Evolutionary conservation across 352 stramenopile species (phyloP).

Genomic region (Achlya hypogyna): DNA sequence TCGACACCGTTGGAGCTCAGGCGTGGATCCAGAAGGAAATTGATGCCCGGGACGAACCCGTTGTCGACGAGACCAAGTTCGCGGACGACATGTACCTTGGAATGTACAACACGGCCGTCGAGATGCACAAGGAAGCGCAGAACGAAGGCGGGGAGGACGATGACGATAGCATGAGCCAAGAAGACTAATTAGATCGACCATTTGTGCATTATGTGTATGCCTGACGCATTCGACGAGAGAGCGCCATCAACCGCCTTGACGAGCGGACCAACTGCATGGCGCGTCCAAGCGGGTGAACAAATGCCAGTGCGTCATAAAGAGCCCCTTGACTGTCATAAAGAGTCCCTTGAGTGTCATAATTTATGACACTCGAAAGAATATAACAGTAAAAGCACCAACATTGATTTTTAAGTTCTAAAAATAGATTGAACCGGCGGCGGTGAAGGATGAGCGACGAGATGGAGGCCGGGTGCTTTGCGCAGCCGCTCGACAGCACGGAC

Average conservation of each 20-base stretch:
- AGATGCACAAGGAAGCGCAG: conserved; percentile 73
- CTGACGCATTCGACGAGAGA: too few relatives aligned
- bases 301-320: too few relatives aligned
- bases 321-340: too few relatives aligned
- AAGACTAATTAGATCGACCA: conserved; percentile 17
- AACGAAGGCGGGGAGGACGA: conserved; percentile 27
- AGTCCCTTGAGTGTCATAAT: too few relatives aligned
- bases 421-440: background rate
- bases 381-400: background rate
- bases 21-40: conserved; percentile 82
- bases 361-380: too few relatives aligned
- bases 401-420: background rate
- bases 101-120: conserved; percentile 79
- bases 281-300: too few relatives aligned
- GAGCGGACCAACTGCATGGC: too few relatives aligned
- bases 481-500: conserved; percentile 17
- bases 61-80: conserved; percentile 43
- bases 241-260: too few relatives aligned
- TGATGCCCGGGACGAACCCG: conserved; percentile 33
- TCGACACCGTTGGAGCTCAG: conserved; percentile 69
- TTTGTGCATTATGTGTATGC: too few relatives aligned
- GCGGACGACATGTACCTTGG: conserved; percentile 76
- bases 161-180: conserved; percentile 1
- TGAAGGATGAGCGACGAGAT: conserved; percentile 25
- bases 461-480: background rate